Percentiles rank a stretch among this genome's conserved stretches.
phyloP scores from a whole-genome alignment of 75 land plant species.

The Sequoia sempervirens region DNA sequence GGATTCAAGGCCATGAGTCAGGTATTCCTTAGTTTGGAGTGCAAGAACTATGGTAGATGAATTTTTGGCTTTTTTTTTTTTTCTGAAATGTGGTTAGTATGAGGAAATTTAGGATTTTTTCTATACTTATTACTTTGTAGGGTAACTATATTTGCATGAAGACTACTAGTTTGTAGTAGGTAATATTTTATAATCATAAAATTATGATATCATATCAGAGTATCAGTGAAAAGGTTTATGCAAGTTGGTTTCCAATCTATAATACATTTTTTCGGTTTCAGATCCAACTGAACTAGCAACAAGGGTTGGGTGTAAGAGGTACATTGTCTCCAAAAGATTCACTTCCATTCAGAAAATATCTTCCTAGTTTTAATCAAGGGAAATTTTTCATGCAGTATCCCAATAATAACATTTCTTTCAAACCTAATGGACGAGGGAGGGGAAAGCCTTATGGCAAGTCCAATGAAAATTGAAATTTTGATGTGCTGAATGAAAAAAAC shows the following conservation, averaged over 20 bases:
- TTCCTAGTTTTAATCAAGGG: conserved; percentile 10
- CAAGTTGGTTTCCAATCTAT: neutral
- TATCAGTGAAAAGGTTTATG: neutral
- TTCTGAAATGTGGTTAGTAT: neutral
- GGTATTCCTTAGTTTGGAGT: conserved; percentile 32
- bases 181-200: neutral
- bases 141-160: too few species aligned
- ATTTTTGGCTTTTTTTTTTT: neutral
- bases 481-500: conserved; percentile 81
- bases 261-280: neutral
- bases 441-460: conserved; percentile 37
- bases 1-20: conserved; percentile 26
- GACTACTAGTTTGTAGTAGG: neutral
- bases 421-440: conserved; percentile 56
- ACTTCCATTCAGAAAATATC: neutral
- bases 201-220: neutral
- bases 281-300: conserved; percentile 12
- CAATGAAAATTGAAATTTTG: conserved; percentile 62
- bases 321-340: neutral
- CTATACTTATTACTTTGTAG: neutral
- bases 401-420: conserved; percentile 24
- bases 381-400: conserved; percentile 8
- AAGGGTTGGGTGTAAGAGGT: neutral
- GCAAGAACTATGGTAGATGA: neutral
- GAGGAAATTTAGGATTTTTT: neutral